Evolutionary conservation across 2,329 filamentous ascomycete species (phyloP), one percentile per base, ranked within the genome.

Genomic region (Phoma sp.): DNA sequence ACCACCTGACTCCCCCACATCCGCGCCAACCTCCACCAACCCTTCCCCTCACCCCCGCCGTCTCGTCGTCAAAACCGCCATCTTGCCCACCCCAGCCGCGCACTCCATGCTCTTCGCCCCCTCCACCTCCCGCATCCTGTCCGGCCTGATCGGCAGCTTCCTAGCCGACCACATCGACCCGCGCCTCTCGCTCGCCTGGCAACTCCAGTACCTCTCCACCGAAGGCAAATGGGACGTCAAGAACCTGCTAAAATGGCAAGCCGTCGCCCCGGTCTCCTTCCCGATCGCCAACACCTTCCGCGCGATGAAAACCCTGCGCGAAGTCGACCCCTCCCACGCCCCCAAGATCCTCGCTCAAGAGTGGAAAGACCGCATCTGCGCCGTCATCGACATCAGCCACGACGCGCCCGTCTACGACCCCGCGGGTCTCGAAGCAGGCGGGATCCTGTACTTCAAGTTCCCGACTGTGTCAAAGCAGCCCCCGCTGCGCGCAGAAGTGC

Each of bases 201-300:
- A 98, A 75, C 80, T 98, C 13, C 89, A 93, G 65, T 89, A 95
- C 66, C 85, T 98, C 23, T 91, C 89, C 2, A 91, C 89, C 1
- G 90, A 92, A 62, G 93, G 93, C 3, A 98, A 98, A 77, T 98
- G 93, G 93, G 93, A 97, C 69, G 91, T 98, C 62, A 98, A 98
- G 78, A 98, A 98, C 68, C 81, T 97, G 9, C 86, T 84, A 55
- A 98, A 98, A 71, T 98, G 93, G 93, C 84, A 90, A 72, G 86
- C 86, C 14, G 89, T 96, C 0, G 76, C 79, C 1, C 89, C 92
- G 0, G 90, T 96, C 1, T 96, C 90, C 0, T 82, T 83, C 1
- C 86, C 88, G 3, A 95, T 98, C 55, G 90, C 84, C 0, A 85
- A 86, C 11, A 80, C 92, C 4, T 97, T 97, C 71, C 86, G 90